Conservation (phyloP, 2,329 filamentous ascomycete genomes). For the Fusarium nurragi region DNA sequence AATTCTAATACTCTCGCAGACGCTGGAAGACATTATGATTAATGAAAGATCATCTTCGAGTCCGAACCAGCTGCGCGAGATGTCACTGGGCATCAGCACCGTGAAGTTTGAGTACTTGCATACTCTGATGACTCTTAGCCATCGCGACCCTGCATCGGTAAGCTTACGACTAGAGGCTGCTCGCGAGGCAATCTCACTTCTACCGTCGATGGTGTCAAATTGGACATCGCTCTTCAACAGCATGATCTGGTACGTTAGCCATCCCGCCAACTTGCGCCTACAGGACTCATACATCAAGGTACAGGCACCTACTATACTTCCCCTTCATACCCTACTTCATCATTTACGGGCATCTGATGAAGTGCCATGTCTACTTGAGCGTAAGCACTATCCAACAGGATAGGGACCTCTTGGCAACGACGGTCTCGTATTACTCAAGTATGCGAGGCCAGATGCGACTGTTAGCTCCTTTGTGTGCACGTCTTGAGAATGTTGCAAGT, state of each 20-base stretch:
- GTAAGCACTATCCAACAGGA: not conserved
- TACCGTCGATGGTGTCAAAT: conserved; percentile 10
- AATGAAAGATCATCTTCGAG: not conserved
- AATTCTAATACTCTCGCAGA: not conserved
- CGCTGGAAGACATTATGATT: not conserved
- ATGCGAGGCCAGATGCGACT: not conserved
- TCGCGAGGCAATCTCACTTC: not conserved
- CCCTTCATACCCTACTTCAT: conserved; percentile 22
- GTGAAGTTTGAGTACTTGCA: conserved; percentile 9
- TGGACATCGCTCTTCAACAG: conserved; percentile 9
- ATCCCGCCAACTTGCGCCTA: rapidly evolving
- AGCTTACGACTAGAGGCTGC: not conserved
- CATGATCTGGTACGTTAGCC: conserved; percentile 1
- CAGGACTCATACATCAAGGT: rapidly evolving
- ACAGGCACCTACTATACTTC: conserved; percentile 14
- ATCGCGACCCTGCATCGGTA: not conserved
- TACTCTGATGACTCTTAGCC: not conserved
- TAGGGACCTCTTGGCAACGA: not conserved
- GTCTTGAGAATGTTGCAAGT: not conserved
- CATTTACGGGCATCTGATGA: not conserved
- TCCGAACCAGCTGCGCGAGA: not conserved
- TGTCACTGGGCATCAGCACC: conserved; percentile 7
- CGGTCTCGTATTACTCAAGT: not conserved
- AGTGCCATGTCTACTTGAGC: not conserved
- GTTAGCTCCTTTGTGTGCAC: not conserved